Conservation (phyloP, 176 grass and related monocot species). For the Rhipidocladum racemiflorum region DNA sequence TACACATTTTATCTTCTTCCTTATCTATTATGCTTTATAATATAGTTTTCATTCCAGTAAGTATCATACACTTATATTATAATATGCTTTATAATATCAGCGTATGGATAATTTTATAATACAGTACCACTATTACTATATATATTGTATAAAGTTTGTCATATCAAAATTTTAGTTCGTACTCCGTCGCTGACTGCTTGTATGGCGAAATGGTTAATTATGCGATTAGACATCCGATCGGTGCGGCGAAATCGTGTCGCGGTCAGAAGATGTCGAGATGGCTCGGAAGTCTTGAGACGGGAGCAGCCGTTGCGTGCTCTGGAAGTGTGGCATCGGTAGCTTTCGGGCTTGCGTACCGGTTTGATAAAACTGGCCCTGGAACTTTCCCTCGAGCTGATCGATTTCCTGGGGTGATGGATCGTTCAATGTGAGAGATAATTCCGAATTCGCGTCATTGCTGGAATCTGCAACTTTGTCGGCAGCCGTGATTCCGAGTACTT, state of each 20-base stretch:
- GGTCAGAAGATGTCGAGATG: constrained; percentile 6
- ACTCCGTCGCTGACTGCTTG: no score
- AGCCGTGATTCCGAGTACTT: neutral
- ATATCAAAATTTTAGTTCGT: no score
- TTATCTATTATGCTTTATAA: no score
- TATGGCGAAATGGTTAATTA: neutral
- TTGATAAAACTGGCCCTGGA: neutral
- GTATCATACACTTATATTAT: no score
- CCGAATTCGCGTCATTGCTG: constrained; percentile 29
- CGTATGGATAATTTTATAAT: no score
- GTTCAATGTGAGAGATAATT: neutral
- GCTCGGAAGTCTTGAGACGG: neutral
- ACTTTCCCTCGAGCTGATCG: neutral
- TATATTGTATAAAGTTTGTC: no score
- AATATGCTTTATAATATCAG: no score
- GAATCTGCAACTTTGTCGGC: constrained; percentile 25
- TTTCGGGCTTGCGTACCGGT: constrained; percentile 25
- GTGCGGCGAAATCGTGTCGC: neutral
- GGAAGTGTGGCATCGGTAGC: constrained; percentile 4
- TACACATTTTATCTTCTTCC: no score
- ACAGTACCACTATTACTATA: no score
- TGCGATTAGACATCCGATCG: neutral
- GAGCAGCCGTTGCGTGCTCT: constrained; percentile 4
- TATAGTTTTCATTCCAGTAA: no score
- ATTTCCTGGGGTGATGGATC: neutral